Conservation (phyloP, 2,329 filamentous ascomycete genomes). For the Colletotrichum phormii region DNA sequence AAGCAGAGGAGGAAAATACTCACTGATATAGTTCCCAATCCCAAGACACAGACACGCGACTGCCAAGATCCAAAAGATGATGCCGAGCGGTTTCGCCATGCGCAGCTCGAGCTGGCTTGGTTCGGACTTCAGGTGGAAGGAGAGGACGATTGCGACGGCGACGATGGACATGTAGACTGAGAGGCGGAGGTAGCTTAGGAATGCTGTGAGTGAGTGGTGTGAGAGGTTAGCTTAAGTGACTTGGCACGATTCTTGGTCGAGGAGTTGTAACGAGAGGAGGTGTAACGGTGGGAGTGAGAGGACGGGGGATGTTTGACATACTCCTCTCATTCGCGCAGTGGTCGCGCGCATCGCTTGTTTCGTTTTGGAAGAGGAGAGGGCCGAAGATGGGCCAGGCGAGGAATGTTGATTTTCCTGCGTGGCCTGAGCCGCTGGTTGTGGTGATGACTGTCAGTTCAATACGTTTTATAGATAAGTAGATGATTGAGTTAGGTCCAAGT, state of each 20-base stretch:
- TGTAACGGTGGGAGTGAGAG: no score
- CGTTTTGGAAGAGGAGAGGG: conserved; percentile 79
- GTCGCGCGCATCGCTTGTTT: conserved; percentile 79
- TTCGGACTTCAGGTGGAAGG: conserved; percentile 86
- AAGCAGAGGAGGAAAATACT: conserved; percentile 39
- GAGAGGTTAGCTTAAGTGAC: neutral
- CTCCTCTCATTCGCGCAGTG: conserved; percentile 85
- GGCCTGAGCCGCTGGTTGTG: conserved; percentile 35
- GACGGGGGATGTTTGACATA: conserved; percentile 43
- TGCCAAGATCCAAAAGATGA: conserved; percentile 88
- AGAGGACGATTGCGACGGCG: conserved; percentile 88
- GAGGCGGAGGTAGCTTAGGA: conserved; percentile 91
- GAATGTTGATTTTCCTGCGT: conserved; percentile 58
- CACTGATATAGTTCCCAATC: conserved; percentile 87
- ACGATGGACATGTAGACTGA: conserved; percentile 93
- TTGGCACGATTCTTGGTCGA: no score
- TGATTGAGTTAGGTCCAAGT: no score
- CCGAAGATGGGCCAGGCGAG: conserved; percentile 72
- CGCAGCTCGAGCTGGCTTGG: conserved; percentile 78
- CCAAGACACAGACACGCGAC: conserved; percentile 82
- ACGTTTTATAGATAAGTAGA: no score
- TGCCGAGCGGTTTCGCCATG: conserved; percentile 85
- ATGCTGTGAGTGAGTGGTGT: conserved; percentile 59
- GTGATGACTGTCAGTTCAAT: no score
- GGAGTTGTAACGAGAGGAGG: no score